Conservation (phyloP, 73 alveolate species). For the Tetrahymena thermophila region DNA sequence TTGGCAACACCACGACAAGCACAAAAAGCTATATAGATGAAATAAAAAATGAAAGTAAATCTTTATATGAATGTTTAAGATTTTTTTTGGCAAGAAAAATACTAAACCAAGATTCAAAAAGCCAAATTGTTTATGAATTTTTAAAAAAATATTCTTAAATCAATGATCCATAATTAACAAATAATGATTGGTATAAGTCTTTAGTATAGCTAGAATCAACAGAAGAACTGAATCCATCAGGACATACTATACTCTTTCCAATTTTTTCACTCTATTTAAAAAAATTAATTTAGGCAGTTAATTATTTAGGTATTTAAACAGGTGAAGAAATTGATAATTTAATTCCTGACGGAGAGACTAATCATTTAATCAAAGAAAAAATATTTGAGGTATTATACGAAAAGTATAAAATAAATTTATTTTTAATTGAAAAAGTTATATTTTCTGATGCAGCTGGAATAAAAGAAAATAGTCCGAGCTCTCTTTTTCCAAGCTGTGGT, state of each 20-base stretch:
- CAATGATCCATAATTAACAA: background rate
- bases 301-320: background rate
- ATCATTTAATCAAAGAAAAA: background rate
- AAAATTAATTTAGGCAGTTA: background rate
- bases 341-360: background rate
- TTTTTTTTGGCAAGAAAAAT: background rate
- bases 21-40: background rate
- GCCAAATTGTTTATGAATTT: background rate
- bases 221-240: background rate
- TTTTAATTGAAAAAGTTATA: background rate
- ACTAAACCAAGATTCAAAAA: background rate
- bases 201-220: background rate
- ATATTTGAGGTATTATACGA: background rate
- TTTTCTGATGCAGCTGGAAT: background rate
- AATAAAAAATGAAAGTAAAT: background rate
- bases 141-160: background rate
- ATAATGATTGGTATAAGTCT: background rate
- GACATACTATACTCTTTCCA: background rate
- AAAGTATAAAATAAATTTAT: too few relatives aligned
- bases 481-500: background rate
- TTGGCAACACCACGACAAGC: background rate
- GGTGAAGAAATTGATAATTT: background rate
- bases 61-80: background rate
- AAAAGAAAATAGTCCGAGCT: background rate
- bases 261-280: background rate